These are phyloP conservation scores for Paramecium tetraurelia DNA, from an alignment of 73 alveolate genomes.

Conservation along the genomic window DNA sequence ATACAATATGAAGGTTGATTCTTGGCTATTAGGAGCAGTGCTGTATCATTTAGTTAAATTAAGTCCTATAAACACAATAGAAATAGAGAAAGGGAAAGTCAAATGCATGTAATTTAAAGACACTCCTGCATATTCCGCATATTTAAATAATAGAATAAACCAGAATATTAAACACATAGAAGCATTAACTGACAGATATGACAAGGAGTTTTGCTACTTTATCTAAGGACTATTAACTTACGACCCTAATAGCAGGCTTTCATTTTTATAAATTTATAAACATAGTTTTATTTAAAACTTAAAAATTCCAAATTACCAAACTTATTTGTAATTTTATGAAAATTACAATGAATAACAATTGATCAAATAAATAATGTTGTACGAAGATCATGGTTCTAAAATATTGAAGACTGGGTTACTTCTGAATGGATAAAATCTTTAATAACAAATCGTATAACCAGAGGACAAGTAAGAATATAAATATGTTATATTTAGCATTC, in stretches of 20 bases:
- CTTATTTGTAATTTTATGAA: not conserved
- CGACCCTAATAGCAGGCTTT: not conserved
- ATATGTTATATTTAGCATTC: not conserved
- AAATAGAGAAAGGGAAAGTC: not conserved
- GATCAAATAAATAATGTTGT: not conserved
- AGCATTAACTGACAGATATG: not conserved
- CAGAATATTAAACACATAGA: not conserved
- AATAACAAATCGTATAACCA: too few species aligned
- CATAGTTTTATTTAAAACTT: not conserved
- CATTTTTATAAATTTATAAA: not conserved
- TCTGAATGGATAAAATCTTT: too few species aligned
- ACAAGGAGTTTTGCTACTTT: not conserved
- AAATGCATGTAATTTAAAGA: not conserved
- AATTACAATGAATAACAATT: not conserved
- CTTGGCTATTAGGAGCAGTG: slow-evolving; percentile 24
- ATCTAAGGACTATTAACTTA: not conserved
- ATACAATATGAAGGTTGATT: not conserved
- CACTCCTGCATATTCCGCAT: not conserved
- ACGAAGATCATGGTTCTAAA: not conserved
- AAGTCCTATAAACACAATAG: not conserved
- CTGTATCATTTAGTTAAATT: not conserved
- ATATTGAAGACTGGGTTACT: not conserved
- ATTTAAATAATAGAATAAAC: not conserved
- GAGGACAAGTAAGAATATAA: not conserved
- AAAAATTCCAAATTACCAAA: not conserved